A percentile compares a stretch with the other conserved stretches of the same genome.
phyloP scores from a whole-genome alignment of 352 stramenopile species.

The Globisporangium alternatum region DNA sequence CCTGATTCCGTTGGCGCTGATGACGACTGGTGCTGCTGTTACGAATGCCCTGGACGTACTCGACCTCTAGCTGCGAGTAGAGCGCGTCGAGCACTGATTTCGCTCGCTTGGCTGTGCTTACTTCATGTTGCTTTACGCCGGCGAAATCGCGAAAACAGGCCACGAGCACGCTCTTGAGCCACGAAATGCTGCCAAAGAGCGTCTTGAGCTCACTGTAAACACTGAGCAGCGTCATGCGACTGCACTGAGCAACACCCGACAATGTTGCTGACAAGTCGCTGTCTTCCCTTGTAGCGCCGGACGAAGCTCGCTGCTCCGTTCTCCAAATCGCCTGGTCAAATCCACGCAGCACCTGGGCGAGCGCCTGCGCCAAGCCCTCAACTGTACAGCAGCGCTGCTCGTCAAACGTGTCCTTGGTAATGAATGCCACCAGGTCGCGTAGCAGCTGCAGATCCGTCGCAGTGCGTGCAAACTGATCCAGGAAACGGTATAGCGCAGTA shows the following conservation, averaged over 20 bases:
- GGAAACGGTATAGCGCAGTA: slow-evolving; percentile 26
- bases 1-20: not conserved
- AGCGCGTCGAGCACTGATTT: slow-evolving; percentile 42
- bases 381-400: slow-evolving; percentile 28
- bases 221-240: slow-evolving; percentile 36
- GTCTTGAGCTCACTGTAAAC: slow-evolving; percentile 39
- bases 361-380: slow-evolving; percentile 50
- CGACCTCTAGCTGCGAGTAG: slow-evolving; percentile 38
- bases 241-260: not conserved
- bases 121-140: slow-evolving; percentile 19
- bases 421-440: slow-evolving; percentile 27
- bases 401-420: slow-evolving; percentile 8
- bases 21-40: not conserved
- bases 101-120: slow-evolving; percentile 34
- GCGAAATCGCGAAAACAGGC: slow-evolving; percentile 32
- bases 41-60: slow-evolving; percentile 34
- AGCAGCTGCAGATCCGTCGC: slow-evolving; percentile 55
- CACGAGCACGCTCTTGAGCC: slow-evolving; percentile 33
- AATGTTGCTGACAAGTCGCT: not conserved
- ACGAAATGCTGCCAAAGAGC: slow-evolving; percentile 42
- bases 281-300: not conserved
- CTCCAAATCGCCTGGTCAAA: slow-evolving; percentile 26
- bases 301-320: not conserved
- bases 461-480: slow-evolving; percentile 28
- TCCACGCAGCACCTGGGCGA: slow-evolving; percentile 26